These are phyloP conservation scores for Chalaropsis thielavioides DNA, from an alignment of 2,329 filamentous ascomycete species.

Conservation along the genomic window DNA sequence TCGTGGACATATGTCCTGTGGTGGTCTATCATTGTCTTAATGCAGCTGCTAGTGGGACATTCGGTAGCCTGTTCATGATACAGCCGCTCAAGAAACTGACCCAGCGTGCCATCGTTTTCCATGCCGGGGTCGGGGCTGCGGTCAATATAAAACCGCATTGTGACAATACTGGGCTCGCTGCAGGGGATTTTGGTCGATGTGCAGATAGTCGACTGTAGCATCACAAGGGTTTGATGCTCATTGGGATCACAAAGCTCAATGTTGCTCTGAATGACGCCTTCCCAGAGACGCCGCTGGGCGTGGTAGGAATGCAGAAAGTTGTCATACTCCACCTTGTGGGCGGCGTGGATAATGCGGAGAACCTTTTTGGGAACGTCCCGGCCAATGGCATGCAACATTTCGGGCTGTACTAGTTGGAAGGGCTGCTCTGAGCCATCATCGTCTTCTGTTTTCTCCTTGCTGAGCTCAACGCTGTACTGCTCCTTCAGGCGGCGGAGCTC, in stretches of 20 bases:
- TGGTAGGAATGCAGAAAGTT: slow-evolving; percentile 87
- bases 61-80: slow-evolving; percentile 61
- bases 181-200: slow-evolving; percentile 89
- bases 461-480: slow-evolving; percentile 30
- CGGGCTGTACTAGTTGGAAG: slow-evolving; percentile 83
- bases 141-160: slow-evolving; percentile 87
- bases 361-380: slow-evolving; percentile 72
- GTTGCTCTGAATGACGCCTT: slow-evolving; percentile 81
- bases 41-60: slow-evolving; percentile 74
- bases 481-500: slow-evolving; percentile 74
- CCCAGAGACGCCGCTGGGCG: slow-evolving; percentile 91
- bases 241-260: slow-evolving; percentile 85
- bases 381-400: slow-evolving; percentile 81
- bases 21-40: slow-evolving; percentile 78
- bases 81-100: slow-evolving; percentile 87
- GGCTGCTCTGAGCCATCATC: slow-evolving; percentile 53
- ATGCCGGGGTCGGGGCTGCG: slow-evolving; percentile 58
- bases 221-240: slow-evolving; percentile 89
- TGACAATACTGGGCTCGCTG: slow-evolving; percentile 76
- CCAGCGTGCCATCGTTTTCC: slow-evolving; percentile 80
- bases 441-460: slow-evolving; percentile 25
- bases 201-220: slow-evolving; percentile 86
- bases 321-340: slow-evolving; percentile 93
- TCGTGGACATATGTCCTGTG: slow-evolving; percentile 96
- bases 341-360: slow-evolving; percentile 83